These are phyloP conservation scores for Haplosporangium sp. DNA, from an alignment of 371 early-diverging fungal species.

Conservation along the genomic window DNA sequence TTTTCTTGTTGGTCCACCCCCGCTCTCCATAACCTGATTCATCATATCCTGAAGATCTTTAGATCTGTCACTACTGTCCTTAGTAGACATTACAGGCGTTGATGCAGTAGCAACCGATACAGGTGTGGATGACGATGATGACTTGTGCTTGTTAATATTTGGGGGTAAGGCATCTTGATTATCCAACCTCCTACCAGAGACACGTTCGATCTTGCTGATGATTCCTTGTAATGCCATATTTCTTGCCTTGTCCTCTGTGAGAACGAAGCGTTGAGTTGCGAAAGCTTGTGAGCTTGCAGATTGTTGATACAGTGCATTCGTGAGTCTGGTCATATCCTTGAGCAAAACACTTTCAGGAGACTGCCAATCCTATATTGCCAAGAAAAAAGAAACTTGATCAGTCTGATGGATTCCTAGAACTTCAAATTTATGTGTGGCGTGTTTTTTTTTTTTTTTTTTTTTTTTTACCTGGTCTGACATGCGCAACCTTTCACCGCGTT, in stretches of 20 bases:
- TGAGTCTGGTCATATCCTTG: slow-evolving; percentile 60
- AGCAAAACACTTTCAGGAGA: slow-evolving; percentile 59
- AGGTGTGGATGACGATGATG: slow-evolving; percentile 1
- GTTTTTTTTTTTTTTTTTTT: no score
- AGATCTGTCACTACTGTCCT: slow-evolving; percentile 3
- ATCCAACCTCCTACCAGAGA: slow-evolving; percentile 40
- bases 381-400: no score
- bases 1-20: slow-evolving; percentile 38
- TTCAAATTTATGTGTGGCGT: no score
- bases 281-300: slow-evolving; percentile 33
- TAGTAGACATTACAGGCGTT: not conserved
- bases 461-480: slow-evolving; percentile 34
- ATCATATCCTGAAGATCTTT: slow-evolving; percentile 47
- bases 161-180: slow-evolving; percentile 48
- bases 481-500: slow-evolving; percentile 46
- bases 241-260: slow-evolving; percentile 48
- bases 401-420: no score
- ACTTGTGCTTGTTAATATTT: slow-evolving; percentile 8
- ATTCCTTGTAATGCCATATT: slow-evolving; percentile 50
- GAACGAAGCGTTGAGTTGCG: slow-evolving; percentile 39
- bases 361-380: slow-evolving; percentile 56
- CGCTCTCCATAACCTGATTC: slow-evolving; percentile 22
- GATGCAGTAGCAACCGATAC: not conserved
- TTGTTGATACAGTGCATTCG: slow-evolving; percentile 66
- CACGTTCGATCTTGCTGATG: slow-evolving; percentile 50